Evolutionary conservation across 2,329 filamentous ascomycete genomes (phyloP), one percentile per base, ranked within the genome.

Genomic region (Phialocephala sp.): DNA sequence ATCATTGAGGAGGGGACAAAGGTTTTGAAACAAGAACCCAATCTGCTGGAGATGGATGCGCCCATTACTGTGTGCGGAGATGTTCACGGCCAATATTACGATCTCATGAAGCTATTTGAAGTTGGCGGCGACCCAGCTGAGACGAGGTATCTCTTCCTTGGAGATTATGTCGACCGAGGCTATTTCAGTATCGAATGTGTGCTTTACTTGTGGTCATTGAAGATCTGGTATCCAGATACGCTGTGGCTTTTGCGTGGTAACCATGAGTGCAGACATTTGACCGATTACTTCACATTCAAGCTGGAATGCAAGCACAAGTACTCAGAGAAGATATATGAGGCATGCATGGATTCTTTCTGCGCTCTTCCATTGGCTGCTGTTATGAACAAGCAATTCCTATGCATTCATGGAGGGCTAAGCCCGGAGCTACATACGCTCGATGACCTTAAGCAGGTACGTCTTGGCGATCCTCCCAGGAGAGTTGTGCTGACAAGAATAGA

Each of bases 171-270:
- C 71, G 95, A 99, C 79, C 88, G 95, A 79, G 95, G 95, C 62
- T 99, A 99, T 82, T 99, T 98, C 81, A 97, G 94, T 79, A 98
- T 99, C 77, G 95, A 99, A 86, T 99, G 95, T 78, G 95, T 99
- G 67, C 85, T 99, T 58, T 99, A 99, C 79, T 87, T 99, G 32
- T 99, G 95, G 95, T 91, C 91, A 39, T 85, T 99, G 78, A 99
- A 99, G 87, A 98, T 99, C 77, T 97, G 97, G 88, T 99, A 98
- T 78, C 95, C 95, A 62, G 93, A 98, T 80, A 94, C 93, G 22
- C 88, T 99, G 64, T 99, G 95, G 95, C 85, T 99, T 73, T 87
- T 99, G 72, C 92, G 95, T 75, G 95, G 95, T 72, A 99, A 99
- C 81, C 95, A 99, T 82, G 95, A 99, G 82, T 99, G 95, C 80